phyloP scores from a whole-genome alignment of 2,329 filamentous ascomycete genomes.

The Rasamsonia emersonii region DNA sequence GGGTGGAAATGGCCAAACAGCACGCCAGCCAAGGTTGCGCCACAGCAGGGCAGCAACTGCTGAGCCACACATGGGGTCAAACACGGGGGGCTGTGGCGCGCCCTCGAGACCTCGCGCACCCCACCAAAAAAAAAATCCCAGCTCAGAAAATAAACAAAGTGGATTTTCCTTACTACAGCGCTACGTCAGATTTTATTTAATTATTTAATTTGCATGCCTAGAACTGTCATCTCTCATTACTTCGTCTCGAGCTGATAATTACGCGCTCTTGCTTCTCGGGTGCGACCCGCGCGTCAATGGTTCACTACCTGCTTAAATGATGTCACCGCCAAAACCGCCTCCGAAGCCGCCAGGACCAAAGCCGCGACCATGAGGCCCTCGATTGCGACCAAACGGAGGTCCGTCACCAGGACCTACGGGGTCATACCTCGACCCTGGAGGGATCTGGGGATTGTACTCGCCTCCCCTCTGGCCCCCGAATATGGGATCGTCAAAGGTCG shows the following conservation, averaged over 20 bases:
- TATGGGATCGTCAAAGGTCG: slow-evolving; percentile 84
- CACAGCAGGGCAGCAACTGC: slow-evolving; percentile 1
- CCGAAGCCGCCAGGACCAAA: slow-evolving; percentile 23
- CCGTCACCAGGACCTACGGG: slow-evolving; percentile 64
- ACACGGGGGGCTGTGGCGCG: neutral
- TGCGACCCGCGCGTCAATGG: too few relatives aligned
- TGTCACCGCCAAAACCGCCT: slow-evolving; percentile 47
- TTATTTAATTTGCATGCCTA: too few relatives aligned
- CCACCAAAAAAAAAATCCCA: too few relatives aligned
- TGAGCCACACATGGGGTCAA: neutral
- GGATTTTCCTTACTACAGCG: too few relatives aligned
- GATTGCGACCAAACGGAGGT: slow-evolving; percentile 40
- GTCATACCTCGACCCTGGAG: slow-evolving; percentile 87
- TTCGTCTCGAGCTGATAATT: too few relatives aligned
- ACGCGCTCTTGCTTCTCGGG: too few relatives aligned
- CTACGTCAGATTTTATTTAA: too few relatives aligned
- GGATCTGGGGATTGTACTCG: slow-evolving; percentile 61
- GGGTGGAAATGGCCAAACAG: slow-evolving; percentile 5
- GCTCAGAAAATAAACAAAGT: too few relatives aligned
- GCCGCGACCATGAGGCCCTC: slow-evolving; percentile 40
- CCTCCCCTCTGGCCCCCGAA: slow-evolving; percentile 54
- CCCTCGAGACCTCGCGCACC: too few relatives aligned
- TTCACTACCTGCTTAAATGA: slow-evolving; percentile 24
- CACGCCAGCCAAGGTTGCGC: slow-evolving; percentile 6
- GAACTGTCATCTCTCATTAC: too few relatives aligned